Evolutionary conservation across 805 yeast species (phyloP), one percentile per base, ranked within the genome.

Genomic region (Candida manassasensis): DNA sequence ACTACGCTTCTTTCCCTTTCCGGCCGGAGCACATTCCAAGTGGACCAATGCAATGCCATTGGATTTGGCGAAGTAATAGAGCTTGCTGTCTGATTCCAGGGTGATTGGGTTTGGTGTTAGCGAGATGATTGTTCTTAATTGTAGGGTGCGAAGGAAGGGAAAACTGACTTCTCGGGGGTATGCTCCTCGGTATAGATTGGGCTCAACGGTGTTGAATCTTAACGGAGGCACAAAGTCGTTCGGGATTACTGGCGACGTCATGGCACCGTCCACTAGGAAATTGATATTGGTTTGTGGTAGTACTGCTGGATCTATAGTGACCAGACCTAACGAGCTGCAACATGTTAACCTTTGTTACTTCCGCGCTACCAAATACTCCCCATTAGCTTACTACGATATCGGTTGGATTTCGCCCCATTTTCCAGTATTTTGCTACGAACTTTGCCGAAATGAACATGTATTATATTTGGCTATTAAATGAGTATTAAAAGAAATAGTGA

Each of bases 1-100:
- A 2, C 84, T 84, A 47, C 94, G 67, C 54, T 86, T 84, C 67
- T 85, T 84, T 12, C 85, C 81, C 54, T 84, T 85, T 2, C 86
- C 85, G 32, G 79, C 73, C 28, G 73, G 73, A 15, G 75, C 75
- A 45, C 83, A 78, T 41, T 76, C 79, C 3, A 88, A 61, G 48
- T 89, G 95, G 1, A 85, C 59, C 36, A 81, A 57, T 8, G 60
- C 44, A n/a, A 93, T 83, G n/a, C 64, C 61, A 36, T 80, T 62
- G 2, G 57, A 50, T 11, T 48, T 42, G 21, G 86, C 79, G 51
- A 80, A 88, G 6, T 67, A 57, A 37, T 50, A 67, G 16, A 83
- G 51, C 2, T 54, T 50, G 0, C 71, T 64, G 45, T 82, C 88
- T 1, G 73, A 62, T 25, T 67, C 73, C 14, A 49, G 54, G 4